Evolutionary conservation across 2,329 filamentous ascomycete genomes (phyloP), one percentile per base, ranked within the genome.

Genomic region (Ceratocystis diversiconidia): DNA sequence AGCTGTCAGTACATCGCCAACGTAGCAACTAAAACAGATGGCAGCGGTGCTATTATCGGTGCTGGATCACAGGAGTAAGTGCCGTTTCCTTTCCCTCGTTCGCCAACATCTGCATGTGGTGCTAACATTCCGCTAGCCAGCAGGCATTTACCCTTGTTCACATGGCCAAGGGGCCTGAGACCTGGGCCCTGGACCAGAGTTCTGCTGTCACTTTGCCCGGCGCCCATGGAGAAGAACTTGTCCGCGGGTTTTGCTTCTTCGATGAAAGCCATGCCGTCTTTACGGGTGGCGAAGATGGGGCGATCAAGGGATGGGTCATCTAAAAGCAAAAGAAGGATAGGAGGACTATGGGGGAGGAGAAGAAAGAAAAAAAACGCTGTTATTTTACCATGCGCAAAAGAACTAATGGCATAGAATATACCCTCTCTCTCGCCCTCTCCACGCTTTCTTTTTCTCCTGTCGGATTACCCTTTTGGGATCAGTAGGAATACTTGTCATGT

Each of bases 1-100:
- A 80, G 78, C 2, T 90, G 87, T 69, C 87, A 89, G 76, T 94
- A 94, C 73, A 80, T 90, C 1, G 84, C 87, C 19, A 84, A 87
- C 71, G 78, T 92, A 48, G 74, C 82, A 57, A 79, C 79, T 63
- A 85, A 87, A 75, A 73, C 80, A 28, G 82, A 84, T 48, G 81
- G 80, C 2, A 76, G 75, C 12, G 82, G 83, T 0, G 83, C 83
- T 4, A 80, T 85, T 15, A 75, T 89, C 48, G 87, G 84, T 1
- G 81, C 80, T 1, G 87, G 87, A n/a, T 79, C 80, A 46, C 85
- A 88, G 70, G 85, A 86, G 85, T 86, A 76, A 73, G 80, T 78
- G 48, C 22, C 5, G 30, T 30, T 43, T 57, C 64, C 43, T 63
- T 67, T 28, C 25, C 7, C 65, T 25, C 46, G n/a, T 22, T 48